Evolutionary conservation across 1,139 yeast genomes (phyloP), one percentile per base, ranked within the genome.

Genomic region (Suhomyces coccinellae): DNA sequence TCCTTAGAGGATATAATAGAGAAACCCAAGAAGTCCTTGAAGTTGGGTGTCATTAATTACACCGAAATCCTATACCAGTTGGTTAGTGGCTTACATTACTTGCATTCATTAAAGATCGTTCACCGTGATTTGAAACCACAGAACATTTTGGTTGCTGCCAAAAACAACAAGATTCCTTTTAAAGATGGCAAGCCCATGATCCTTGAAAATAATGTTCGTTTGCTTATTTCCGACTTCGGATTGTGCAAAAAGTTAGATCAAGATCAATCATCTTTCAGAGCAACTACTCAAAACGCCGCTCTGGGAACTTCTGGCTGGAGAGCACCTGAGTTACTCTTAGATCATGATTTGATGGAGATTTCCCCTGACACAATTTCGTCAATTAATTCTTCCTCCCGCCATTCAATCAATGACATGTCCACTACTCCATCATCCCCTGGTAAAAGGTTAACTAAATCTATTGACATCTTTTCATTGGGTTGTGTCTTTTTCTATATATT

Each of bases 111-210:
- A 51, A 91, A 93, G 59, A 91, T 95, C 56, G 97, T 93, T 35
- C 99, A 93, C 66, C 77, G 99, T 51, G 99, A 93, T 62, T 76
- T 93, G 55, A 93, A 93, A 63, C 99, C 99, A 0, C 99, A 93
- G 58, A 95, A 93, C 62, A 93, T 93, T 35, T 72, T 93, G 47
- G 91, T 93, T 33, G 91, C 96, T 0, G 79, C 87, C 9, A 80
- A 80, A 35, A 63, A 58, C 36, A 58, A 52, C 35, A 33, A 44
- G 14, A 26, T 28, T 6, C 27, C 38, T 26, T 16, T n/a, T 41
- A 36, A 47, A 40, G 32, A 50, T 43, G 30, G 56, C 45, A 58
- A 56, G 16, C 54, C 56, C 32, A 13, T 27, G 17, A 46, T 31
- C 6, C 33, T 46, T 4, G 53, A 50, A 20, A 50, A 48, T 40